A percentile compares a stretch with the other conserved stretches of the same genome.
Evolutionary conservation across 192 early-diverging fungal genomes (phyloP).

Genomic region (Coemansia sp.): DNA sequence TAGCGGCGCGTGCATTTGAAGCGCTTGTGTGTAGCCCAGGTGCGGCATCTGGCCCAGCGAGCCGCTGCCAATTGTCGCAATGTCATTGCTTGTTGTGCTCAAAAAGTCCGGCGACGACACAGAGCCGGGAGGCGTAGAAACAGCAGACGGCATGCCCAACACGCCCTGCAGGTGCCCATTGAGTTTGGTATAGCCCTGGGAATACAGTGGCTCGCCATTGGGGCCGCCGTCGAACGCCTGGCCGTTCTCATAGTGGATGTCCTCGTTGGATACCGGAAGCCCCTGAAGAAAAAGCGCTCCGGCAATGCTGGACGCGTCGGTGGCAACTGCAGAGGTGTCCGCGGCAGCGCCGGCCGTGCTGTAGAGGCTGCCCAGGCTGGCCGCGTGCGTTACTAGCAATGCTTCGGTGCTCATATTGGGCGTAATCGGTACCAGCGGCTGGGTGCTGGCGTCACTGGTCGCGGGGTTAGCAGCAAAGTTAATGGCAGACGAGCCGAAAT

Average conservation of each 20-base stretch:
- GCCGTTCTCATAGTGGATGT: neutral
- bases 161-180: constrained; percentile 5
- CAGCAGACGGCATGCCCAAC: constrained; percentile 4
- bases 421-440: constrained; percentile 16
- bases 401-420: constrained; percentile 24
- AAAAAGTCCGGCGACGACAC: constrained; percentile 10
- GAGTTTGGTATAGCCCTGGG: constrained; percentile 7
- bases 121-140: constrained; percentile 5
- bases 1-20: constrained; percentile 10
- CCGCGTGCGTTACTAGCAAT: constrained; percentile 6
- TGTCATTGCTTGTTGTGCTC: neutral
- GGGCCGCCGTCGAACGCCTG: neutral
- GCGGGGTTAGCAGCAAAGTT: neutral
- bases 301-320: neutral
- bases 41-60: neutral
- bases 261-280: neutral
- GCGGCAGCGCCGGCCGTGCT: neutral
- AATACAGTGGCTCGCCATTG: neutral
- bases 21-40: constrained; percentile 5
- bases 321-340: neutral
- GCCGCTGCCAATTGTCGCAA: constrained; percentile 1
- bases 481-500: neutral
- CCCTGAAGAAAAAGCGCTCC: neutral
- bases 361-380: neutral
- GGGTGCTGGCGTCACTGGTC: neutral